A percentile compares a stretch with the other conserved stretches of the same genome.
These are phyloP conservation scores for Curvularia sp. DNA, from an alignment of 2,329 filamentous ascomycete species.

Conservation along the genomic window DNA sequence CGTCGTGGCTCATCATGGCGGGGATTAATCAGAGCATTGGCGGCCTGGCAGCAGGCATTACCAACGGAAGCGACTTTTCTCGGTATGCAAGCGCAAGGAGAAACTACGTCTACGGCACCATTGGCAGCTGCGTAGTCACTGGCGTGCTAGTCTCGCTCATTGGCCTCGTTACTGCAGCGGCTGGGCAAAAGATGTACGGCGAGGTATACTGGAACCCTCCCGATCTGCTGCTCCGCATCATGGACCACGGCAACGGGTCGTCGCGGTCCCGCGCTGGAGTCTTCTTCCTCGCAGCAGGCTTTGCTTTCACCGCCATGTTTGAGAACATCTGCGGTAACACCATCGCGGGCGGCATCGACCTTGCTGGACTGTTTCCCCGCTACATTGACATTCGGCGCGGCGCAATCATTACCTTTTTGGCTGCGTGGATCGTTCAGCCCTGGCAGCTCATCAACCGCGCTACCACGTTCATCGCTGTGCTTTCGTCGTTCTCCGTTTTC, in stretches of 20 bases:
- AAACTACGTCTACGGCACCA: conserved; percentile 52
- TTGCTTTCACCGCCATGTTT: conserved; percentile 51
- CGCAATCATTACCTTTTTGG: conserved; percentile 47
- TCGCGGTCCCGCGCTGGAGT: conserved; percentile 47
- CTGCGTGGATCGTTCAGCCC: conserved; percentile 48
- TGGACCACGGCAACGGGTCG: conserved; percentile 54
- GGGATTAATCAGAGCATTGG: conserved; percentile 56
- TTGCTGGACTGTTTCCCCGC: conserved; percentile 45
- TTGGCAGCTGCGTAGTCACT: conserved; percentile 52
- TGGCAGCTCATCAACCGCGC: conserved; percentile 51
- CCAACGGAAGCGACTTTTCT: conserved; percentile 56
- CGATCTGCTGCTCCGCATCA: conserved; percentile 56
- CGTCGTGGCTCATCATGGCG: conserved; percentile 57
- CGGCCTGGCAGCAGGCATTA: conserved; percentile 53
- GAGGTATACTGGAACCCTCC: conserved; percentile 54
- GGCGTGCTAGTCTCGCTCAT: conserved; percentile 54
- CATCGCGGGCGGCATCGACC: conserved; percentile 47
- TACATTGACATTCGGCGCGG: conserved; percentile 49
- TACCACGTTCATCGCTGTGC: conserved; percentile 48
- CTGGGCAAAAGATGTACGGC: conserved; percentile 49
- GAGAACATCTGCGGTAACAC: conserved; percentile 52
- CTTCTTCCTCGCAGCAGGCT: conserved; percentile 49
- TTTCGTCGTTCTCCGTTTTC: conserved; percentile 55
- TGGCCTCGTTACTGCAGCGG: conserved; percentile 54
- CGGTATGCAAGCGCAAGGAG: conserved; percentile 51